Percentiles rank a stretch among this genome's conserved stretches.
phyloP scores from a whole-genome alignment of 208 protist species.

The Eutreptiella sp. region DNA sequence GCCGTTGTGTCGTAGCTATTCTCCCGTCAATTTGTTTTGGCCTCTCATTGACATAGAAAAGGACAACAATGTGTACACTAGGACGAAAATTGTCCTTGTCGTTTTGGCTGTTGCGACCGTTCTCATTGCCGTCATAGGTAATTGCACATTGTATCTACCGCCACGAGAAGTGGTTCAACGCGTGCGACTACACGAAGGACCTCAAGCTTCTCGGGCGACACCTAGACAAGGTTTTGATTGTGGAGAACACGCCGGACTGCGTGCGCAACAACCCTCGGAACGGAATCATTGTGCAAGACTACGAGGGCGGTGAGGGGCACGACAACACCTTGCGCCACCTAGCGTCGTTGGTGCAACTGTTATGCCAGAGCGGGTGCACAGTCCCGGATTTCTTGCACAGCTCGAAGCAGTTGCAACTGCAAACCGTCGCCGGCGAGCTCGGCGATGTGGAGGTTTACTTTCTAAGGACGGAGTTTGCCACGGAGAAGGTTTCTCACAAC shows the following conservation, averaged over 20 bases:
- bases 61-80: no score
- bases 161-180: slow-evolving; percentile 76
- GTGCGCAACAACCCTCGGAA: slow-evolving; percentile 25
- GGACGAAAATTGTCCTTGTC: no score
- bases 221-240: slow-evolving; percentile 20
- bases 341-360: neutral
- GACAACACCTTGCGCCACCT: neutral
- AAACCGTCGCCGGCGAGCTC: no score
- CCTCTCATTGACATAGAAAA: no score
- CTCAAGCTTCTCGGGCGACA: slow-evolving; percentile 24
- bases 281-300: slow-evolving; percentile 26
- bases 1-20: no score
- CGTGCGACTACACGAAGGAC: slow-evolving; percentile 47
- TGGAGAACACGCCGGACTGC: slow-evolving; percentile 33
- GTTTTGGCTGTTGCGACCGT: no score
- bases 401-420: neutral
- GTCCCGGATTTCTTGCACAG: slow-evolving; percentile 12
- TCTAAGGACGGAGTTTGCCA: no score
- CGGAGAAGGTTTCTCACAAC: no score
- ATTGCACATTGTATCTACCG: no score
- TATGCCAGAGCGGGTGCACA: neutral
- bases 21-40: no score
- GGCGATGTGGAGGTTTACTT: no score
- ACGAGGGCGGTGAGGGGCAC: slow-evolving; percentile 32
- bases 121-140: no score